Percentiles rank a stretch among this genome's conserved stretches.
Conservation (phyloP, 2,329 filamentous ascomycete genomes). For the Scedosporium boydii region DNA sequence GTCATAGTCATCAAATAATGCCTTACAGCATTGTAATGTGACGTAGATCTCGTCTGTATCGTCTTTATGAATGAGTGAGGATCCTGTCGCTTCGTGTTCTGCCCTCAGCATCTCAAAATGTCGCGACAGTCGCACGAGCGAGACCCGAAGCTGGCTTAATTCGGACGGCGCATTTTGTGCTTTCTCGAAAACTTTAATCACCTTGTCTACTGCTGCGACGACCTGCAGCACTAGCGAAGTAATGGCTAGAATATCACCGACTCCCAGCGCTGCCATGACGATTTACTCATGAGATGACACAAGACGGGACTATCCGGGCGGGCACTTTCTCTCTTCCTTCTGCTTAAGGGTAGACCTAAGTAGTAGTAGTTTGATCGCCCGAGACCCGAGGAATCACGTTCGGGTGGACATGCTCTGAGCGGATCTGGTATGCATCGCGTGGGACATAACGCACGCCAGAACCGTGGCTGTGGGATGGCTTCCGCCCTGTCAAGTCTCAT, state of each 20-base stretch:
- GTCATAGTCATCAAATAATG: background rate
- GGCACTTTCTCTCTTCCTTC: background rate
- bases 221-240: background rate
- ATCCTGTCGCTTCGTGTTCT: background rate
- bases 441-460: background rate
- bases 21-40: background rate
- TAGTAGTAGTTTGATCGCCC: too few relatives aligned
- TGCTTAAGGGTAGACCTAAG: background rate
- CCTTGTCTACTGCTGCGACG: background rate
- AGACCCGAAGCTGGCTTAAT: background rate
- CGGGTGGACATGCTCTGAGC: too few relatives aligned
- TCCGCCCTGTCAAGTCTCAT: background rate
- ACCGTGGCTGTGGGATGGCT: background rate
- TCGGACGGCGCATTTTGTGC: background rate
- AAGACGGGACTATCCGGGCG: background rate
- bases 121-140: background rate
- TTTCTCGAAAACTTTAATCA: background rate
- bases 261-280: background rate
- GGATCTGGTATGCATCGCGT: background rate
- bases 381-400: too few relatives aligned
- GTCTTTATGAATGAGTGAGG: background rate
- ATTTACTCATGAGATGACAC: background rate
- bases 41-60: background rate
- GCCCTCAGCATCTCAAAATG: background rate
- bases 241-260: background rate